Percentiles rank a stretch among this genome's conserved stretches.
Evolutionary conservation across 345 rosid genomes (phyloP).

Genomic region (Eutrema japonicum): DNA sequence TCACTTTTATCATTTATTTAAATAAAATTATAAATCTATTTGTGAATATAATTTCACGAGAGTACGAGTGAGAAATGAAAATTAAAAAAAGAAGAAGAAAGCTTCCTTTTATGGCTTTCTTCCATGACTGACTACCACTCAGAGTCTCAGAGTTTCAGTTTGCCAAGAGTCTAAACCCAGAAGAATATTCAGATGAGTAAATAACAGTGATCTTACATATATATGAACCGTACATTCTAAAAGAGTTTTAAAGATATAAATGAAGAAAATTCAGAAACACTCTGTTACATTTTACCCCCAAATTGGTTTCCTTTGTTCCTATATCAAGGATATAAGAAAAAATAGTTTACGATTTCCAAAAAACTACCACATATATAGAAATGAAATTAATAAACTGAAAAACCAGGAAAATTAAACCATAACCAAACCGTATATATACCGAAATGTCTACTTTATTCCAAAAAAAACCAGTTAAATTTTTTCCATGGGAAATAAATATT

Average conservation of each 20-base stretch:
- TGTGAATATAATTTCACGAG: slow-evolving; percentile 6
- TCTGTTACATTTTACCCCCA: slow-evolving; percentile 50
- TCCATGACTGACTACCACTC: slow-evolving; percentile 33
- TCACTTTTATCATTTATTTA: slow-evolving; percentile 26
- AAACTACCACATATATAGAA: neutral
- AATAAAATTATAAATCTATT: neutral
- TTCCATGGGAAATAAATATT: neutral
- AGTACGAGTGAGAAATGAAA: slow-evolving; percentile 25
- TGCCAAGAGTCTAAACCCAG: slow-evolving; percentile 24
- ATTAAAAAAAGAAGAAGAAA: neutral
- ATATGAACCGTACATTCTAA: slow-evolving; percentile 5
- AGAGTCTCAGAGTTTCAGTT: slow-evolving; percentile 44
- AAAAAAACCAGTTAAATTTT: neutral
- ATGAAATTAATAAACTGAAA: neutral
- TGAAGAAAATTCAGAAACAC: slow-evolving; percentile 11
- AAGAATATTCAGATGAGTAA: slow-evolving; percentile 34
- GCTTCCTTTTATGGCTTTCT: slow-evolving; percentile 32
- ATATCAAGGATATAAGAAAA: neutral
- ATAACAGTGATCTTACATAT: neutral
- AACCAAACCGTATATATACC: neutral
- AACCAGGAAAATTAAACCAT: neutral
- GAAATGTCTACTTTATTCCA: neutral
- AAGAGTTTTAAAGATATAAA: slow-evolving; percentile 20
- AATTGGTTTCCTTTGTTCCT: slow-evolving; percentile 18
- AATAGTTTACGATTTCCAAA: neutral